Percentiles rank a stretch among this genome's conserved stretches.
phyloP scores from a whole-genome alignment of 106 monocot genomes.

The Ottelia alismoides region DNA sequence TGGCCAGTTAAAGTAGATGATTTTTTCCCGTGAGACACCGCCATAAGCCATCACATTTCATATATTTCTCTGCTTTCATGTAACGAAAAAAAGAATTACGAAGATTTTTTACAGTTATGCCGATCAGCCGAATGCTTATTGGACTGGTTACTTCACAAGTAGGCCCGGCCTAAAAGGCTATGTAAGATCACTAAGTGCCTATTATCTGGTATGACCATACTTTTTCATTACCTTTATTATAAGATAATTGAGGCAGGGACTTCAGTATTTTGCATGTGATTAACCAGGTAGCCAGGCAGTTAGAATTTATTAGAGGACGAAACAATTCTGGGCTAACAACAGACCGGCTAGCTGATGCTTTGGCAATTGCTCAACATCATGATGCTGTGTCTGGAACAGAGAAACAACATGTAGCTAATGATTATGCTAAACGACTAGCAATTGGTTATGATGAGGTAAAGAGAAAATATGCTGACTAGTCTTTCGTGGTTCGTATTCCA shows the following conservation, averaged over 20 bases:
- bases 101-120: conserved; percentile 47
- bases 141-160: conserved; percentile 88
- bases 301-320: conserved; percentile 71
- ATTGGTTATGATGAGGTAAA: conserved; percentile 68
- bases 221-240: neutral
- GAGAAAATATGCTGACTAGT: neutral
- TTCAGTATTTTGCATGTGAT: conserved; percentile 1
- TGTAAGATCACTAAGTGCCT: conserved; percentile 70
- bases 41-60: neutral
- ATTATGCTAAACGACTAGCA: no score
- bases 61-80: neutral
- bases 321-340: conserved; percentile 37
- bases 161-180: conserved; percentile 74
- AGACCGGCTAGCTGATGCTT: conserved; percentile 67
- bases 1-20: conserved; percentile 86
- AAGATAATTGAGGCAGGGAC: neutral
- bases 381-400: conserved; percentile 90
- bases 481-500: no score
- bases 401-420: conserved; percentile 75
- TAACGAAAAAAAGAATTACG: no score
- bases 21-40: conserved; percentile 60
- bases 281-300: conserved; percentile 58
- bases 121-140: conserved; percentile 81
- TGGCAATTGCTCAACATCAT: conserved; percentile 83
- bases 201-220: conserved; percentile 46